These are phyloP conservation scores for Penicillium rolfsii DNA, from an alignment of 2,329 filamentous ascomycete species.

Conservation along the genomic window DNA sequence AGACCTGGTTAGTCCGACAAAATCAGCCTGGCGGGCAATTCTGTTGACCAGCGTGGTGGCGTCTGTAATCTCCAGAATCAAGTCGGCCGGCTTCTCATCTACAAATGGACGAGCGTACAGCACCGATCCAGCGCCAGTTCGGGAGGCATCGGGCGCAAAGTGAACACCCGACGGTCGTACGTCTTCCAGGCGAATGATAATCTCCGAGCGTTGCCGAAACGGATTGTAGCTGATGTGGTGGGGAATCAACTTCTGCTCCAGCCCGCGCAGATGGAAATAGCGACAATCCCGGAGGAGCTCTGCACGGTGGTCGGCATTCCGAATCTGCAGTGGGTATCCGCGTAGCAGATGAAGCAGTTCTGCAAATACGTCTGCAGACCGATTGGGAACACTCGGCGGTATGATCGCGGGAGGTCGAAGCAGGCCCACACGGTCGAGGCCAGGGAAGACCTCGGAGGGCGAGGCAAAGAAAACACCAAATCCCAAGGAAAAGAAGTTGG, in stretches of 20 bases:
- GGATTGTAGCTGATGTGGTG: slow-evolving; percentile 77
- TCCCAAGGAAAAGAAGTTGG: slow-evolving; percentile 92
- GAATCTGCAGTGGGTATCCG: slow-evolving; percentile 80
- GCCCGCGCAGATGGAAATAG: slow-evolving; percentile 89
- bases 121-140: slow-evolving; percentile 59
- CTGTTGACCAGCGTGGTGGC: slow-evolving; percentile 66
- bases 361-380: slow-evolving; percentile 80
- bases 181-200: slow-evolving; percentile 78
- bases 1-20: slow-evolving; percentile 70
- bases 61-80: slow-evolving; percentile 78
- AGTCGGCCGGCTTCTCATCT: slow-evolving; percentile 72
- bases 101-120: slow-evolving; percentile 83
- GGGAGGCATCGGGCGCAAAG: slow-evolving; percentile 56
- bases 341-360: slow-evolving; percentile 80
- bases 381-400: slow-evolving; percentile 78
- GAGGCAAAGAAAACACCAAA: slow-evolving; percentile 86
- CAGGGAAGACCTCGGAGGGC: slow-evolving; percentile 80
- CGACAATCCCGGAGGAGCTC: slow-evolving; percentile 81
- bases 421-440: slow-evolving; percentile 74
- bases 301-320: slow-evolving; percentile 73
- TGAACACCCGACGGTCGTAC: slow-evolving; percentile 84
- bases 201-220: slow-evolving; percentile 69
- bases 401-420: slow-evolving; percentile 84
- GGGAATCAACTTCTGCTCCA: slow-evolving; percentile 84
- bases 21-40: slow-evolving; percentile 63